Base-by-base conservation (phyloP, 495 filamentous ascomycete species). In the Penicillium ucsense region DNA sequence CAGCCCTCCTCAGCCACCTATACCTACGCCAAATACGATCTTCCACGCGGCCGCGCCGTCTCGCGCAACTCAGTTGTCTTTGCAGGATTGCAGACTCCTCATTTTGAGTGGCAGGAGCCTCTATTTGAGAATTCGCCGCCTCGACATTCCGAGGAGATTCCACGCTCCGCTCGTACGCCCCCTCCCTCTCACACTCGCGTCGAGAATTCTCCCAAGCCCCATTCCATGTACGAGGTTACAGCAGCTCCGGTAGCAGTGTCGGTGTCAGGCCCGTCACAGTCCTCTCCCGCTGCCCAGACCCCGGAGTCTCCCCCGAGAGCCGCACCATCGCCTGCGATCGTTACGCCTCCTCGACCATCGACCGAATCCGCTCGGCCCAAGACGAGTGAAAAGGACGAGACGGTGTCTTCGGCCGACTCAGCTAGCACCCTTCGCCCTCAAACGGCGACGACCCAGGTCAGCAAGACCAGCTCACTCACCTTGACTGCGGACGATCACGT, bases 401-500 rank as follows among this genome's bases (percentile, higher is more conserved):
- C 81, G 9, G 66, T 76, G 12, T 70, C 77, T 2, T 84, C 83
- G 4, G 79, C 76, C 8, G 82, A 80, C 46, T 83, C 84, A 6
- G 78, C 77, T 28, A 84, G 79, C 46, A 86, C 86, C 20, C 70
- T 80, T 47, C 79, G 80, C 41, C 67, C 81, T 0, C 72, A 64
- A 41, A 78, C 81, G 4, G 70, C 72, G 42, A 66, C 68, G 27
- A 52, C 64, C 30, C 51, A 64, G 35, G 56, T 68, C 32, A 52
- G 64, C 35, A 50, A 64, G 35, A 55, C 64, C 3, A 49, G 66
- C 3, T 65, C 79, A 34, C 63, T 73, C 4, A 74, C 82, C 4
- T 65, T 91, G 47, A 77, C 84, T 0, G 77, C 86, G 1, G 92
- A 97, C 44, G 84, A 95, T 47, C 92, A 98, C 59, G 78, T 96